Evolutionary conservation across 805 yeast genomes (phyloP).

Genomic region (Metschnikowia arizonensis): DNA sequence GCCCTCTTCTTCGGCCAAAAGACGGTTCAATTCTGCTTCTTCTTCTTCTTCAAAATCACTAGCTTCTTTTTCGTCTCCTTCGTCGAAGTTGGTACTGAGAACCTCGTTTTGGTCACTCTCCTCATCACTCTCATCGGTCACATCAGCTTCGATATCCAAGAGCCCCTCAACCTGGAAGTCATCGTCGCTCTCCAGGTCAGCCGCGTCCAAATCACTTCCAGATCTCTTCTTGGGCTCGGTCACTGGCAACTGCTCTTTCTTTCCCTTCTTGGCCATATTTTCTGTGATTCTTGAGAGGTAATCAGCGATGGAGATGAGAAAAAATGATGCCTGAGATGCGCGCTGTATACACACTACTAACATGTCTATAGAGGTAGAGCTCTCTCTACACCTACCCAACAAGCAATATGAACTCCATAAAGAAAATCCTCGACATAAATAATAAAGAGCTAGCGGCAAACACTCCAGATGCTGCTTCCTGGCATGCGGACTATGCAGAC

Average conservation of each 20-base stretch:
- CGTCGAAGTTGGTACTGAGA: slow-evolving; percentile 7
- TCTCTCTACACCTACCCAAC: not conserved
- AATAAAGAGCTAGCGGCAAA: slow-evolving; percentile 63
- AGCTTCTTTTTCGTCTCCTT: slow-evolving; percentile 6
- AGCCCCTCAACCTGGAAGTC: slow-evolving; percentile 16
- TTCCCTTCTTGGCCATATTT: slow-evolving; percentile 15
- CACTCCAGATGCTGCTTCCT: slow-evolving; percentile 61
- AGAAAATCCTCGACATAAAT: slow-evolving; percentile 52
- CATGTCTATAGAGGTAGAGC: not conserved
- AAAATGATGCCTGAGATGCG: slow-evolving; percentile 8
- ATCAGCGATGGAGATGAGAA: slow-evolving; percentile 7
- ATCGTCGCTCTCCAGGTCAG: slow-evolving; percentile 11
- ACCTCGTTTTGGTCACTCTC: slow-evolving; percentile 4
- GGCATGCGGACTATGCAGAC: slow-evolving; percentile 84
- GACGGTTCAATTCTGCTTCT: slow-evolving; percentile 52
- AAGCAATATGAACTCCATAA: slow-evolving; percentile 33
- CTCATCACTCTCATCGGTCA: slow-evolving; percentile 8
- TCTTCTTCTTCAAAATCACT: slow-evolving; percentile 30
- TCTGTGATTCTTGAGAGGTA: not conserved
- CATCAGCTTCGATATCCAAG: slow-evolving; percentile 17
- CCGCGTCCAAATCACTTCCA: slow-evolving; percentile 9
- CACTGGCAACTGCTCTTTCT: slow-evolving; percentile 2
- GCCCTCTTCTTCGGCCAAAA: slow-evolving; percentile 52
- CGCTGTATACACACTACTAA: slow-evolving; percentile 2
- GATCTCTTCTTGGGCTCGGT: slow-evolving; percentile 14